A percentile compares a stretch with the other conserved stretches of the same genome.
Evolutionary conservation across 345 rosid genomes (phyloP).

Genomic region (Euphorbia peplus): DNA sequence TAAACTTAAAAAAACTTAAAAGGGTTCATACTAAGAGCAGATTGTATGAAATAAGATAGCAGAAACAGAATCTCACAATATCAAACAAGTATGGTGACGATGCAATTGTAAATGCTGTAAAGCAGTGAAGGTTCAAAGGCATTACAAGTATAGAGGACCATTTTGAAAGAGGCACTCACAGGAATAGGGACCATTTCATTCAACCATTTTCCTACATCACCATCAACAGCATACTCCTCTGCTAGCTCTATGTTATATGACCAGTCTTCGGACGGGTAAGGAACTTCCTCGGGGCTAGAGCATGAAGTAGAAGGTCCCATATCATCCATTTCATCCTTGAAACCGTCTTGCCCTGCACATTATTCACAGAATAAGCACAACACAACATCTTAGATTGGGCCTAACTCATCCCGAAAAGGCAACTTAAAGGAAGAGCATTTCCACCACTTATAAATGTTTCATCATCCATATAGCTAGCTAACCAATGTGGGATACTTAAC

Average conservation of each 20-base stretch:
- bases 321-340: constrained; percentile 44
- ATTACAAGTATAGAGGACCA: neutral
- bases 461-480: too few species aligned
- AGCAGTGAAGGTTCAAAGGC: neutral
- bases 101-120: neutral
- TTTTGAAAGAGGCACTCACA: constrained; percentile 41
- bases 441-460: too few species aligned
- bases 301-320: constrained; percentile 41
- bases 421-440: too few species aligned
- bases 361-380: constrained; percentile 11
- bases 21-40: neutral
- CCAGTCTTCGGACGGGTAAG: constrained; percentile 39
- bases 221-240: constrained; percentile 45
- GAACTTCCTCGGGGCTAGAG: constrained; percentile 46
- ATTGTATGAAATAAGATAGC: neutral
- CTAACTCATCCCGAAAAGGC: too few species aligned
- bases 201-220: constrained; percentile 58
- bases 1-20: neutral
- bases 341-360: constrained; percentile 34
- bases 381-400: too few species aligned
- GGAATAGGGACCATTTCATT: constrained; percentile 68
- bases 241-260: constrained; percentile 37
- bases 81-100: neutral
- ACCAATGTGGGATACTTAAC: too few species aligned
- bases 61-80: neutral